Evolutionary conservation across 2,329 filamentous ascomycete species (phyloP).

Genomic region (Penicillium oxalicum): DNA sequence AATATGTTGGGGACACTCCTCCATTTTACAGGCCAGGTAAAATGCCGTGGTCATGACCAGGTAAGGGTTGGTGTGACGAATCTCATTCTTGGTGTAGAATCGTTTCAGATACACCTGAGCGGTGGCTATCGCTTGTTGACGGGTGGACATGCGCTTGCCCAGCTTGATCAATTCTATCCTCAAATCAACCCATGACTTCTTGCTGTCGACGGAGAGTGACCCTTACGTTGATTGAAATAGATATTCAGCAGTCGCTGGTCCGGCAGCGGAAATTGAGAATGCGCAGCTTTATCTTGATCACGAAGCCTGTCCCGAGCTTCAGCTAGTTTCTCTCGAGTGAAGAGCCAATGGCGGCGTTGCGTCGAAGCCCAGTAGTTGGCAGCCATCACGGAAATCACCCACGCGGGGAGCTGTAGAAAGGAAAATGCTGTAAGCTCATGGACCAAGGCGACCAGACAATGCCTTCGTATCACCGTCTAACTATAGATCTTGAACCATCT

Average conservation of each 20-base stretch:
- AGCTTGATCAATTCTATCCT: slow-evolving; percentile 68
- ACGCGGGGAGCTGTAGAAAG: neutral
- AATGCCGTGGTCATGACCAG: slow-evolving; percentile 87
- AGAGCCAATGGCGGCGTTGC: slow-evolving; percentile 84
- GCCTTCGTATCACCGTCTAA: too few species aligned
- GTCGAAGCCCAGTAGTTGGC: slow-evolving; percentile 97
- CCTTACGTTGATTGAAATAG: slow-evolving; percentile 82
- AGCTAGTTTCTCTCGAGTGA: slow-evolving; percentile 72
- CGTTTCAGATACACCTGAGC: slow-evolving; percentile 92
- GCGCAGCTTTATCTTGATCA: slow-evolving; percentile 66
- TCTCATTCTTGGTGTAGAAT: slow-evolving; percentile 86
- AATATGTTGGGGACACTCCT: slow-evolving; percentile 95
- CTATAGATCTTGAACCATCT: too few species aligned
- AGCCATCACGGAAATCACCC: slow-evolving; percentile 56
- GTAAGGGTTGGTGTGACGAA: slow-evolving; percentile 88
- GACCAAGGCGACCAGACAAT: too few species aligned
- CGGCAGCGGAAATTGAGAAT: slow-evolving; percentile 75
- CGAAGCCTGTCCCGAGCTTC: slow-evolving; percentile 70
- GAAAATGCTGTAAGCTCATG: too few species aligned
- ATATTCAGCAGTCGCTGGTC: slow-evolving; percentile 78
- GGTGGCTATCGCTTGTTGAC: slow-evolving; percentile 89
- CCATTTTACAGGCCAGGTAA: slow-evolving; percentile 96
- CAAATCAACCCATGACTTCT: neutral
- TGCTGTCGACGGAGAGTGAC: neutral
- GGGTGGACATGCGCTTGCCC: slow-evolving; percentile 72